A percentile compares a stretch with the other conserved stretches of the same genome.
phyloP scores from a whole-genome alignment of 2,329 filamentous ascomycete genomes.

The Remersonia thermophila region DNA sequence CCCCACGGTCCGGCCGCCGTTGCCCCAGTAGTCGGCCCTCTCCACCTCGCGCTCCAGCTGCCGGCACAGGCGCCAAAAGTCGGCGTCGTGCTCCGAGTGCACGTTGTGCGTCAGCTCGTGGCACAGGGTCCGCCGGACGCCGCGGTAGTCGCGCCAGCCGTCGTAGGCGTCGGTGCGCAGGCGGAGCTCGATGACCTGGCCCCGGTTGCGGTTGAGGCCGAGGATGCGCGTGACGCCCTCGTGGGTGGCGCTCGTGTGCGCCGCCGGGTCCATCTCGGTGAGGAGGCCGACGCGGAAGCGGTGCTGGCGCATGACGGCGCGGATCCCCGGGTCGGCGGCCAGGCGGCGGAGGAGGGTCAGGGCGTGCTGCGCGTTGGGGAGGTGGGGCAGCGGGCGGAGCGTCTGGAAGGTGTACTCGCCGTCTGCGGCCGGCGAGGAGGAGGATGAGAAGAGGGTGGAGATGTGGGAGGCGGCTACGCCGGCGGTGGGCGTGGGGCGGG shows the following conservation, averaged over 20 bases:
- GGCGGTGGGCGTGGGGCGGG: slow-evolving; percentile 4
- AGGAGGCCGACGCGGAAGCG: slow-evolving; percentile 73
- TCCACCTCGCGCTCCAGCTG: slow-evolving; percentile 83
- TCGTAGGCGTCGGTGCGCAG: slow-evolving; percentile 89
- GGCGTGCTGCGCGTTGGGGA: slow-evolving; percentile 63
- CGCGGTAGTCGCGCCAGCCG: slow-evolving; percentile 85
- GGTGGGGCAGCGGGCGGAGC: slow-evolving; percentile 61
- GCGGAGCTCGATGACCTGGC: slow-evolving; percentile 81
- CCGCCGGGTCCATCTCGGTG: slow-evolving; percentile 88
- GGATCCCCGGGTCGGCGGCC: slow-evolving; percentile 73
- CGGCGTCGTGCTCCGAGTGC: slow-evolving; percentile 65
- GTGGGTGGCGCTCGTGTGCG: slow-evolving; percentile 60
- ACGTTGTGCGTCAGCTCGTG: slow-evolving; percentile 95
- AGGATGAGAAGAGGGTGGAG: not conserved
- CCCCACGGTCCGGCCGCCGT: slow-evolving; percentile 54
- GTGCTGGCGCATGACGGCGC: slow-evolving; percentile 70
- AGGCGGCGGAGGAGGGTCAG: slow-evolving; percentile 62
- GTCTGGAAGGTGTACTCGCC: slow-evolving; percentile 71
- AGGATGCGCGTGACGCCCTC: slow-evolving; percentile 63
- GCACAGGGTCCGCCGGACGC: slow-evolving; percentile 81
- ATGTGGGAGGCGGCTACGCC: not conserved
- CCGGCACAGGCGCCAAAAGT: slow-evolving; percentile 83
- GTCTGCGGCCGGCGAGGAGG: slow-evolving; percentile 22
- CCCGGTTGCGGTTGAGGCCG: slow-evolving; percentile 75
- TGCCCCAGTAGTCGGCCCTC: slow-evolving; percentile 58